Conservation (phyloP, 495 filamentous ascomycete species). For the Aspergillus hancockii region DNA sequence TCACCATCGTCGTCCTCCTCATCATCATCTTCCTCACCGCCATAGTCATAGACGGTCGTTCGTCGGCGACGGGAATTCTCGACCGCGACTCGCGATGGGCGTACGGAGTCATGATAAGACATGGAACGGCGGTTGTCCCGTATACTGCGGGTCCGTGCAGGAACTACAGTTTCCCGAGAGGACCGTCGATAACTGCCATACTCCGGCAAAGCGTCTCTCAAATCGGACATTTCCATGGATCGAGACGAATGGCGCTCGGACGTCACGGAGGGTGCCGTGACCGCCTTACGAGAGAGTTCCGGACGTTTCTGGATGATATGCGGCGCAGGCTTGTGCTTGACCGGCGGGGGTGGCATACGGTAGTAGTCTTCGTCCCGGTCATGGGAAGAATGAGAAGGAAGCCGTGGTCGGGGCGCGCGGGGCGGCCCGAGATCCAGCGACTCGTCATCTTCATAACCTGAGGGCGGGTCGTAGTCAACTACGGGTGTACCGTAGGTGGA, state of each 20-base stretch:
- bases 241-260: slow-evolving; percentile 36
- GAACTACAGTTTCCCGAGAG: slow-evolving; percentile 31
- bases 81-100: slow-evolving; percentile 35
- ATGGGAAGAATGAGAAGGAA: slow-evolving; percentile 24
- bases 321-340: slow-evolving; percentile 31
- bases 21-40: slow-evolving; percentile 18
- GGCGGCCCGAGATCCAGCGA: slow-evolving; percentile 23
- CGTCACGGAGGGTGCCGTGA: slow-evolving; percentile 26
- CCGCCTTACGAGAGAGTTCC: slow-evolving; percentile 31
- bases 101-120: slow-evolving; percentile 35
- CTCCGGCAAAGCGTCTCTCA: slow-evolving; percentile 36
- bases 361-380: slow-evolving; percentile 46
- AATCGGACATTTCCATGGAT: slow-evolving; percentile 35
- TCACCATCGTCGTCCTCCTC: slow-evolving; percentile 26
- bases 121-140: slow-evolving; percentile 29
- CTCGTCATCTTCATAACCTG: slow-evolving; percentile 32
- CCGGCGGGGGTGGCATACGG: slow-evolving; percentile 46
- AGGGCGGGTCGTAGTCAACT: slow-evolving; percentile 29
- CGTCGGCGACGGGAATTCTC: slow-evolving; percentile 38
- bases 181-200: slow-evolving; percentile 29
- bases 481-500: slow-evolving; percentile 37
- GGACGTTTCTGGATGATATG: slow-evolving; percentile 41
- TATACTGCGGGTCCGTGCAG: slow-evolving; percentile 39
- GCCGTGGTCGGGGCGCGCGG: slow-evolving; percentile 28
- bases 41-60: slow-evolving; percentile 33